Percentiles rank a stretch among this genome's conserved stretches.
These are phyloP conservation scores for Cornus florida DNA, from an alignment of 148 eudicot species.

Conservation along the genomic window DNA sequence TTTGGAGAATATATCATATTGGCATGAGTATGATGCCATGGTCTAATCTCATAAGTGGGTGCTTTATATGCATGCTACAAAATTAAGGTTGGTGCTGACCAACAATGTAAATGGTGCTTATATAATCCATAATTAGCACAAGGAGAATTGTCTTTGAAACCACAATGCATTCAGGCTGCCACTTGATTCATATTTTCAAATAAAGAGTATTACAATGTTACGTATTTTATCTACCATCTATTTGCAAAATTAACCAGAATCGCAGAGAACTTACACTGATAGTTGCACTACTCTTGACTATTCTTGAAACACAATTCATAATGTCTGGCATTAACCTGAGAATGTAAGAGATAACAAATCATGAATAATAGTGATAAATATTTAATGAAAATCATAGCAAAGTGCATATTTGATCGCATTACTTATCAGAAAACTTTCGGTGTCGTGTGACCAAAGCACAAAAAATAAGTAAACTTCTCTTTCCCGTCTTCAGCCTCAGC, in stretches of 20 bases:
- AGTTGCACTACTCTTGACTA: slow-evolving; percentile 41
- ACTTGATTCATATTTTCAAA: background rate
- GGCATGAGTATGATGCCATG: background rate
- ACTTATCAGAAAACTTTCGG: slow-evolving; percentile 74
- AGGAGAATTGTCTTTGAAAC: background rate
- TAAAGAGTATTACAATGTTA: background rate
- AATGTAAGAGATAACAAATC: slow-evolving; percentile 18
- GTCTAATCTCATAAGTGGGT: background rate
- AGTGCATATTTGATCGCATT: slow-evolving; percentile 24
- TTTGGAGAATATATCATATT: background rate
- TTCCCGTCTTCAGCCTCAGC: slow-evolving; percentile 65
- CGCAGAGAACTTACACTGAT: slow-evolving; percentile 47
- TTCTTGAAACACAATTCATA: slow-evolving; percentile 43
- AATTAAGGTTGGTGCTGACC: background rate
- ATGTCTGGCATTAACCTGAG: slow-evolving; percentile 75
- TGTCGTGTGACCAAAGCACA: slow-evolving; percentile 72
- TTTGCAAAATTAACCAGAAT: background rate
- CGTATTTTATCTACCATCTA: background rate
- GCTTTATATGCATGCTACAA: background rate
- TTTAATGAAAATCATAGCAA: background rate
- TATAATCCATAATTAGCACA: background rate
- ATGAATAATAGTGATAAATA: background rate
- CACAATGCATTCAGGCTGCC: background rate
- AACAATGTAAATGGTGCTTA: background rate
- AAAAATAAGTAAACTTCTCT: slow-evolving; percentile 67